Evolutionary conservation across 1,284 basidiomycete genomes (phyloP), one percentile per base, ranked within the genome.

Genomic region (Malassezia restricta): DNA sequence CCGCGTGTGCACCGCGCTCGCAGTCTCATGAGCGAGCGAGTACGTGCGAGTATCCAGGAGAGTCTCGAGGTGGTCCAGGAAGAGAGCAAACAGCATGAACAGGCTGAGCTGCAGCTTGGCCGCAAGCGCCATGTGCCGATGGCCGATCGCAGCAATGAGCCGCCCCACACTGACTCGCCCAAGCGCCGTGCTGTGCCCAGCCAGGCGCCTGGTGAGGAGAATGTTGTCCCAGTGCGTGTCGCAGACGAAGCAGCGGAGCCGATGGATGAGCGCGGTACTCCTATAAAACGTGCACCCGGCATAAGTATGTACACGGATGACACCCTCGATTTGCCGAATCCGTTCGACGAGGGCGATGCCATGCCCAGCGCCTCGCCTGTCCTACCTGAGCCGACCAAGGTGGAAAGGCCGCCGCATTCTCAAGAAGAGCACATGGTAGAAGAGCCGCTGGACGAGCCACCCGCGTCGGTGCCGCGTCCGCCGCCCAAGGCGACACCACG

Each of bases 11-110:
- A 50, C 9, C 52, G 47, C 12, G 38, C 52, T 3, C 52, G 52
- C 30, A 54, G 52, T 29, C 31, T 54, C 5, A 46, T 54, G 37
- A 49, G 47, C 38, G 42, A 49, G 8, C 47, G 48, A 6, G 43
- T 54, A 14, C 52, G 52, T 11, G 47, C 43, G 31, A 49, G 47
- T 15, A 54, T 54, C 47, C 52, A 49, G 17, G 47, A 46, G 20
- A 54, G 47, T 38, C 47, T 54, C 6, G 37, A 45, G 42, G 52
- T 47, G 2, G 43, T 54, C 20, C 46, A 43, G 8, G 51, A 54
- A 30, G 27, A 27, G 7, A 31, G 33, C 17, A 37, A 41, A 8
- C 35, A 49, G 30, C 32, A 31, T 11, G 28, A 43, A 1, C 31
- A 12, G 11, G n/a, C 5, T 6, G 40, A 37, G 6, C 32, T 20